Conservation (phyloP, 140 eudicot species). For the Oenanthe javanica region DNA sequence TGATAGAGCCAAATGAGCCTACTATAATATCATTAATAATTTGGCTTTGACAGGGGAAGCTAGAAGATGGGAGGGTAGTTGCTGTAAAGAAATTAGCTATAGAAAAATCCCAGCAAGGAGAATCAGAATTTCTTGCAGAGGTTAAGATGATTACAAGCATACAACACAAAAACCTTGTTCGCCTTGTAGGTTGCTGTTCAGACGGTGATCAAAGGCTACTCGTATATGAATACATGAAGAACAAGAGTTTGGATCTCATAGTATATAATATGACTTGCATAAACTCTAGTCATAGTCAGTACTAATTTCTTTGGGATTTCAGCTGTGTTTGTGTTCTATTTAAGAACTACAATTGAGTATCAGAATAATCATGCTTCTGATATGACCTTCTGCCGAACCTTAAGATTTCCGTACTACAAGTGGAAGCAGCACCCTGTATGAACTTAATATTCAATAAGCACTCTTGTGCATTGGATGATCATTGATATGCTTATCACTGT, state of each 20-base stretch:
- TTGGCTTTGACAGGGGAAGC: conserved; percentile 37
- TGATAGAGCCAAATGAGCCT: not conserved
- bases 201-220: conserved; percentile 62
- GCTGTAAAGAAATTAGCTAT: conserved; percentile 51
- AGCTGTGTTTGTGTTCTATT: not conserved
- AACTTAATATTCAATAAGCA: not conserved
- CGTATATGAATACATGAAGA: conserved; percentile 72
- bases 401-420: not conserved
- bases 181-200: conserved; percentile 70
- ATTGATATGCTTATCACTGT: not conserved
- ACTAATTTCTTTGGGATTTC: not conserved
- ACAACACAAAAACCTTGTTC: conserved; percentile 76
- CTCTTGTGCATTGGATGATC: not conserved
- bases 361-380: not conserved
- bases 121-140: conserved; percentile 58
- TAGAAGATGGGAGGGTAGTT: conserved; percentile 52
- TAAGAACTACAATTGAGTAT: not conserved
- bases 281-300: not conserved
- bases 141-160: conserved; percentile 72
- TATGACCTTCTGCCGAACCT: not conserved
- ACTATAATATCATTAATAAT: not conserved
- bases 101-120: conserved; percentile 77
- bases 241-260: conserved; percentile 61
- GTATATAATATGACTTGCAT: conserved; percentile 31
- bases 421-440: not conserved